phyloP scores from a whole-genome alignment of 2,329 filamentous ascomycete species.

The Fusarium acutatum region DNA sequence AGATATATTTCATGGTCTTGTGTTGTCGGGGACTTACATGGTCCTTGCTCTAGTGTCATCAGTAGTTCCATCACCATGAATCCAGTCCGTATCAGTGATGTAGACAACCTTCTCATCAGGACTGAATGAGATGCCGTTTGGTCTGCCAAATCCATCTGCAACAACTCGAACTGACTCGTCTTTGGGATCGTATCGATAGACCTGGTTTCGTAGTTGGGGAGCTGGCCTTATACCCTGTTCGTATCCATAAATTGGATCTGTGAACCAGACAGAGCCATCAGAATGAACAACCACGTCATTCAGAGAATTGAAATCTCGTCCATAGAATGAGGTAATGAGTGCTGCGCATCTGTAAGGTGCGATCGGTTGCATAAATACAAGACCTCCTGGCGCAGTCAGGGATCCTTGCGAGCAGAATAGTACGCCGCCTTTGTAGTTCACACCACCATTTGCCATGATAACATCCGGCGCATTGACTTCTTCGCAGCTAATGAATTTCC shows the following conservation, averaged over 20 bases:
- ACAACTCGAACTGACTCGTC: slow-evolving; percentile 53
- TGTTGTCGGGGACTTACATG: slow-evolving; percentile 35
- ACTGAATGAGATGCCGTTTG: slow-evolving; percentile 57
- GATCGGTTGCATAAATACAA: slow-evolving; percentile 45
- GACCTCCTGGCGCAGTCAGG: slow-evolving; percentile 33
- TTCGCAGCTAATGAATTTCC: slow-evolving; percentile 38
- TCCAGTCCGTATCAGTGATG: slow-evolving; percentile 53
- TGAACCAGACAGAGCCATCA: slow-evolving; percentile 60
- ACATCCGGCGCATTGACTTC: slow-evolving; percentile 47
- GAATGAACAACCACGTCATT: slow-evolving; percentile 57
- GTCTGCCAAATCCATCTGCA: slow-evolving; percentile 57
- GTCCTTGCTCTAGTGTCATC: slow-evolving; percentile 35
- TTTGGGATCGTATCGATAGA: slow-evolving; percentile 56
- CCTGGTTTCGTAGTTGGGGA: slow-evolving; percentile 55
- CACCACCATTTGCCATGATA: slow-evolving; percentile 58
- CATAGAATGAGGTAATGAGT: slow-evolving; percentile 52
- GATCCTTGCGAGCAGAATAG: slow-evolving; percentile 54
- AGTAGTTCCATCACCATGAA: slow-evolving; percentile 46
- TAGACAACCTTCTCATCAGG: slow-evolving; percentile 56
- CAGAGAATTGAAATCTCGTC: slow-evolving; percentile 57
- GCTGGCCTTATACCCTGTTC: slow-evolving; percentile 56
- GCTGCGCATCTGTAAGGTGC: slow-evolving; percentile 42
- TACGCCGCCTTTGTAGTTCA: slow-evolving; percentile 54
- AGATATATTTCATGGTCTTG: rapidly evolving
- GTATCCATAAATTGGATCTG: slow-evolving; percentile 58